These are phyloP conservation scores for Colletotrichum eleusines DNA, from an alignment of 2,329 filamentous ascomycete genomes.

Conservation along the genomic window DNA sequence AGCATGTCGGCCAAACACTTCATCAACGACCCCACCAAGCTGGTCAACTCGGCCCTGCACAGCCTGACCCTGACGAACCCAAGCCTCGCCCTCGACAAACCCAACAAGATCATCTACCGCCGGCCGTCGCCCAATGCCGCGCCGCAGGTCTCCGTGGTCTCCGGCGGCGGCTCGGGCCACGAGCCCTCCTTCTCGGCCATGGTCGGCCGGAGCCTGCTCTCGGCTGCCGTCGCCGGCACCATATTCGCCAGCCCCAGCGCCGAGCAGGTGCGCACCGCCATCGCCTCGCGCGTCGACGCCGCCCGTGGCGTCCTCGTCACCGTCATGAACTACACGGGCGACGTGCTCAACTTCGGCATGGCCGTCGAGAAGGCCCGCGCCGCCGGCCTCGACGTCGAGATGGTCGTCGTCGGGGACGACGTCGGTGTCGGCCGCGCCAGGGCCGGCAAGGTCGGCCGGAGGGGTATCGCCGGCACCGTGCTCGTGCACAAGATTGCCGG, in stretches of 20 bases:
- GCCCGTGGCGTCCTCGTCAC: slow-evolving; percentile 85
- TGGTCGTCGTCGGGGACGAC: slow-evolving; percentile 93
- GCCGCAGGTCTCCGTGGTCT: slow-evolving; percentile 81
- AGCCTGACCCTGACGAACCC: slow-evolving; percentile 88
- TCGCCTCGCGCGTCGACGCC: slow-evolving; percentile 72
- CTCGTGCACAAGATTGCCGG: slow-evolving; percentile 92
- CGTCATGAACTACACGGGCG: slow-evolving; percentile 95
- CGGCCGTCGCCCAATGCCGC: slow-evolving; percentile 62
- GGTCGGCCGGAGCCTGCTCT: slow-evolving; percentile 80
- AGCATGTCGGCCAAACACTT: slow-evolving; percentile 81
- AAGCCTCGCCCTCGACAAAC: slow-evolving; percentile 79
- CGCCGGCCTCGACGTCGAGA: slow-evolving; percentile 81
- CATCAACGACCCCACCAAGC: slow-evolving; percentile 83
- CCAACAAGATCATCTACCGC: slow-evolving; percentile 88
- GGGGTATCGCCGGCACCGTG: slow-evolving; percentile 92
- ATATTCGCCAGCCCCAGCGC: slow-evolving; percentile 82
- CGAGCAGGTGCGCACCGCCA: slow-evolving; percentile 78
- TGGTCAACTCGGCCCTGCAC: slow-evolving; percentile 82
- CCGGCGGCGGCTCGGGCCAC: slow-evolving; percentile 87
- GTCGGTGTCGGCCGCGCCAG: slow-evolving; percentile 86
- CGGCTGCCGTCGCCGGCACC: slow-evolving; percentile 82
- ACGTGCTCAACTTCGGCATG: slow-evolving; percentile 93
- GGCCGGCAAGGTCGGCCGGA: slow-evolving; percentile 90
- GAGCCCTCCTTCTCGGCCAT: slow-evolving; percentile 84
- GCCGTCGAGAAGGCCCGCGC: slow-evolving; percentile 92